Evolutionary conservation across 306 rosid species (phyloP), one percentile per base, ranked within the genome.

Genomic region (Calophaca sinica): DNA sequence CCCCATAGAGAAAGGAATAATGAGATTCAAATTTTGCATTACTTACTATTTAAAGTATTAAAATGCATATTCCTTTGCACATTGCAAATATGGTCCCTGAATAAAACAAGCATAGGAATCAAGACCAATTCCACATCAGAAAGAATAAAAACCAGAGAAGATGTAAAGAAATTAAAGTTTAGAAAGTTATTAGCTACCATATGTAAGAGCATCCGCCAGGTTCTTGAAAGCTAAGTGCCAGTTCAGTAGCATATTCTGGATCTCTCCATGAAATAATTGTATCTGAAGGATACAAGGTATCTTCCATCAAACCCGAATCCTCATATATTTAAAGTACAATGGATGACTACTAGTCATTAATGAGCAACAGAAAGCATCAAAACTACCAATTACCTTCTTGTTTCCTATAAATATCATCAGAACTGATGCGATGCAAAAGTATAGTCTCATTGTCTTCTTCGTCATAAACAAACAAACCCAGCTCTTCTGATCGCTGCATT

Each of bases 201-300:
- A 91, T 91, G 84, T 88, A 93, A 69, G 89, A 78, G 69, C 97
- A 93, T 73, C 97, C 98, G 1, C 89, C 87, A 54, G 87, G 68
- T 87, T 91, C 98, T 82, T 93, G 98, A 84, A 93, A 93, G 82
- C 98, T 93, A 69, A 91, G 98, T 26, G 97, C 98, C 69, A 93
- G 68, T 53, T 93, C 97, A 0, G 97, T 85, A 28, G 87, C 81
- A 85, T 79, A 85, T 61, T 91, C 96, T 41, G 93, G 93, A 84
- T 93, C 98, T 75, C 93, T 93, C 98, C 98, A 93, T 41, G 98
- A 93, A 72, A 93, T 91, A 63, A 93, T 91, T 53, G 98, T 85
- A 79, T 93, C 98, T 93, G 70, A 41, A 75, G 9, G 71, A 44
- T 45, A 70, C 54, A 64, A 54, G 0, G 8, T 35, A 12, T 57